Evolutionary conservation across 2,329 filamentous ascomycete species (phyloP).

Genomic region (Penicillium brevicompactum): DNA sequence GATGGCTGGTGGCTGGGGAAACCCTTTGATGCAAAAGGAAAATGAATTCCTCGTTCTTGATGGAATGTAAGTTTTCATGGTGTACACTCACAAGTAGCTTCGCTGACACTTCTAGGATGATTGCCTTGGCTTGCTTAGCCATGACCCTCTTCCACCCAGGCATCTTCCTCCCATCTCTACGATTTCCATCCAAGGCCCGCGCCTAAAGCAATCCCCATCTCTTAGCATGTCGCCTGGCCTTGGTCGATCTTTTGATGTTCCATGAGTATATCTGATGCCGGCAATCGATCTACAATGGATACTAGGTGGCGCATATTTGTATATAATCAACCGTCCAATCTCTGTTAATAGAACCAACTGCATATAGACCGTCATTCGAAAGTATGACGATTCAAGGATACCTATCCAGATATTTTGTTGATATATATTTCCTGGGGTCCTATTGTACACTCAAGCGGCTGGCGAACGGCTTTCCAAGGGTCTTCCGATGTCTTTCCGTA

Average conservation of each 20-base stretch:
- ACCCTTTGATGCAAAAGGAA: constrained; percentile 50
- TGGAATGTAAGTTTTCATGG: constrained; percentile 43
- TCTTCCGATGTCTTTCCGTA: too few species aligned
- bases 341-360: neutral
- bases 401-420: too few species aligned
- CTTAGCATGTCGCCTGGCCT: neutral
- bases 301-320: neutral
- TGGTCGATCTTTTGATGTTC: neutral
- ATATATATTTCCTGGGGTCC: too few species aligned
- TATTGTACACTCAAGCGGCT: too few species aligned
- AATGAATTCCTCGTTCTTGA: constrained; percentile 51
- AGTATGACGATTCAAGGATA: too few species aligned
- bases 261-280: neutral
- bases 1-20: constrained; percentile 55
- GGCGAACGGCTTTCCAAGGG: too few species aligned
- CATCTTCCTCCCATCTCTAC: constrained; percentile 44
- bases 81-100: neutral
- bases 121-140: constrained; percentile 43
- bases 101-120: constrained; percentile 42
- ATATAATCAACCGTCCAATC: neutral
- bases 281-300: neutral
- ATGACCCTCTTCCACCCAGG: constrained; percentile 50
- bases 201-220: constrained; percentile 1
- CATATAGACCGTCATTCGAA: neutral
- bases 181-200: constrained; percentile 27